phyloP scores from a whole-genome alignment of 2,329 filamentous ascomycete genomes.

The Penicillium sp. region DNA sequence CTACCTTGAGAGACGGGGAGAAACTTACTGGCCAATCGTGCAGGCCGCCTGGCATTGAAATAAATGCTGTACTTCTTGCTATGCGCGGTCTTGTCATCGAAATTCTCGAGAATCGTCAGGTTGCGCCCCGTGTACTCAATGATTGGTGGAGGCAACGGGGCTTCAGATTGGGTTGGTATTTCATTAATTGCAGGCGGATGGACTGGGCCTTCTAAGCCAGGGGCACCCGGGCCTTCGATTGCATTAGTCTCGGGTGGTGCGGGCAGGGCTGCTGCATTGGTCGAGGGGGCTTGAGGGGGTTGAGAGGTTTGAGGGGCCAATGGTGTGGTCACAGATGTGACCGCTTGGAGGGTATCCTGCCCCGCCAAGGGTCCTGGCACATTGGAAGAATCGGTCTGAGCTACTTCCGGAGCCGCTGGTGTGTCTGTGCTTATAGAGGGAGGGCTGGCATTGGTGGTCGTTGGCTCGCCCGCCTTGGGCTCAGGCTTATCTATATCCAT shows the following conservation, averaged over 20 bases:
- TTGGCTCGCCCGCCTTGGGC: neutral
- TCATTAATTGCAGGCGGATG: conserved; percentile 14
- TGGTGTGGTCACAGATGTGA: conserved; percentile 4
- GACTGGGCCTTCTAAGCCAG: neutral
- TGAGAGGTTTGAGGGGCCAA: neutral
- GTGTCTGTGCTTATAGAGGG: conserved; percentile 3
- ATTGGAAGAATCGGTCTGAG: neutral
- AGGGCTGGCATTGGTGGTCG: neutral
- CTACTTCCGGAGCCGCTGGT: neutral
- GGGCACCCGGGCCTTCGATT: neutral
- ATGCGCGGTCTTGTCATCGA: conserved; percentile 56
- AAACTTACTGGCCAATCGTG: conserved; percentile 49
- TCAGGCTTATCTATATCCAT: conserved; percentile 21
- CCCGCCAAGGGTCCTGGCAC: neutral
- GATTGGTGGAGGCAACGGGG: conserved; percentile 34
- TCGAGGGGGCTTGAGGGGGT: neutral
- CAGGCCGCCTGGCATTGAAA: conserved; percentile 52
- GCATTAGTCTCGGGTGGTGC: conserved; percentile 9
- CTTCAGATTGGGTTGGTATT: conserved; percentile 25
- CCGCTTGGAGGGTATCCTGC: conserved; percentile 2
- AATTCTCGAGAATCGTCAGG: conserved; percentile 59
- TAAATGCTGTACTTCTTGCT: conserved; percentile 56
- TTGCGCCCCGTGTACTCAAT: conserved; percentile 57
- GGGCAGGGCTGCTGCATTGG: conserved; percentile 10
- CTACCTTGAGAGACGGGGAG: neutral